Evolutionary conservation across 306 rosid species (phyloP).

Genomic region (Prunus fruticosa): DNA sequence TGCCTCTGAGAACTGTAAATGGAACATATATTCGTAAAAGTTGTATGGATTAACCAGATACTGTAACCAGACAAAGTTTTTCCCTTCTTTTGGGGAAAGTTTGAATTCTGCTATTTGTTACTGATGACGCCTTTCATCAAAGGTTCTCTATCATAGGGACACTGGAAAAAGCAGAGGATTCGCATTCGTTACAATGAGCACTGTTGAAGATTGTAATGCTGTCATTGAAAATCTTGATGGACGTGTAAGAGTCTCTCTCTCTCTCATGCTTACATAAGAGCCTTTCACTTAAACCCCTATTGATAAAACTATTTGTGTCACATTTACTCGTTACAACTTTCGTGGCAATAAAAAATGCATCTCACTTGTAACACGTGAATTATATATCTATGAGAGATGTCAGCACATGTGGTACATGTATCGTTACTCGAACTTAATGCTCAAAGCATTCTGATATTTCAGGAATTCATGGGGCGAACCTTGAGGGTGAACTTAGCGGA

Average conservation of each 20-base stretch:
- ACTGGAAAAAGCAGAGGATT: slow-evolving; percentile 93
- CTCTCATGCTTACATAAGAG: too few species aligned
- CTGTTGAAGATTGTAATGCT: slow-evolving; percentile 64
- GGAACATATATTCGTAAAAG: too few species aligned
- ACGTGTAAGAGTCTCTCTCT: slow-evolving; percentile 48
- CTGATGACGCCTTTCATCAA: background rate
- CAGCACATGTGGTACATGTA: background rate
- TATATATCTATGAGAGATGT: background rate
- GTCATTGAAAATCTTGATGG: slow-evolving; percentile 79
- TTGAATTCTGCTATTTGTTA: background rate
- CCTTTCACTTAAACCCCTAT: too few species aligned
- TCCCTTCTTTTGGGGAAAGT: background rate
- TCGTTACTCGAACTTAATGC: background rate
- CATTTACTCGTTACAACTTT: background rate
- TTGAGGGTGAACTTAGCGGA: slow-evolving; percentile 83
- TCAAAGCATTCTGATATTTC: slow-evolving; percentile 8
- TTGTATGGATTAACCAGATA: background rate
- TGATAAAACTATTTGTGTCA: background rate
- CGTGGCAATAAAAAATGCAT: background rate
- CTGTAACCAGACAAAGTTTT: background rate
- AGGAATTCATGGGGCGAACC: slow-evolving; percentile 81
- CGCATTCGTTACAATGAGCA: slow-evolving; percentile 93
- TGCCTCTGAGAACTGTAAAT: too few species aligned
- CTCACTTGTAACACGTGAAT: background rate
- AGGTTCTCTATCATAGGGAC: slow-evolving; percentile 84